Evolutionary conservation across 2,329 filamentous ascomycete genomes (phyloP).

Genomic region (Pseudophaeomoniella oleicola): DNA sequence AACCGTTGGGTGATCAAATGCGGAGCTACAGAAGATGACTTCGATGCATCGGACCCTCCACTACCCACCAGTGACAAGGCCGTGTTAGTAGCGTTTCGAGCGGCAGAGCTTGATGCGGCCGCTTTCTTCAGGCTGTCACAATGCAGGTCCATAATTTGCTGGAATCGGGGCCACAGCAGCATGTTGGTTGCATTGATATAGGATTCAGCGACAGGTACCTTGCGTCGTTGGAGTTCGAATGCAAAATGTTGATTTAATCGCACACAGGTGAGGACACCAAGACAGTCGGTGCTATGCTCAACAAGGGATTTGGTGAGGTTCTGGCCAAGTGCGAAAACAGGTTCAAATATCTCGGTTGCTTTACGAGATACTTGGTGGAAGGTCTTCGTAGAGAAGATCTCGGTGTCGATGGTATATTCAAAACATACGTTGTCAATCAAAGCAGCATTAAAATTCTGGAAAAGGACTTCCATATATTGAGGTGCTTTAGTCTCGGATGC

Average conservation of each 20-base stretch:
- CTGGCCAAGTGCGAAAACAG: slow-evolving; percentile 75
- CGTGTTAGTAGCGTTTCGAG: slow-evolving; percentile 34
- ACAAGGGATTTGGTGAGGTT: slow-evolving; percentile 61
- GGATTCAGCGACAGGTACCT: slow-evolving; percentile 73
- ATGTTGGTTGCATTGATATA: slow-evolving; percentile 95
- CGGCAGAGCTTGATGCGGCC: slow-evolving; percentile 25
- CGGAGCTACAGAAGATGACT: slow-evolving; percentile 58
- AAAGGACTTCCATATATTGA: slow-evolving; percentile 81
- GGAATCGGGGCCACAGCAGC: slow-evolving; percentile 90
- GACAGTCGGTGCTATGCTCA: slow-evolving; percentile 62
- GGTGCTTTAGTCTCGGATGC: slow-evolving; percentile 77
- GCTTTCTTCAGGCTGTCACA: slow-evolving; percentile 66
- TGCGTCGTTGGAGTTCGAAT: slow-evolving; percentile 83
- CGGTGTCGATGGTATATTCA: slow-evolving; percentile 85
- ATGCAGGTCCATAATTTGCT: slow-evolving; percentile 85
- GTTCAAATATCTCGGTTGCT: slow-evolving; percentile 78
- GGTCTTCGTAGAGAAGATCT: slow-evolving; percentile 71
- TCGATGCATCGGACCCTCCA: slow-evolving; percentile 38
- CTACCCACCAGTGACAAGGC: slow-evolving; percentile 37
- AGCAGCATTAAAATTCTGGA: slow-evolving; percentile 88
- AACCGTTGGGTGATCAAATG: slow-evolving; percentile 92
- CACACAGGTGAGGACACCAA: slow-evolving; percentile 83
- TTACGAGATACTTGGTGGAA: slow-evolving; percentile 67
- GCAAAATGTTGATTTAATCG: slow-evolving; percentile 86
- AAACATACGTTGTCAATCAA: slow-evolving; percentile 86